Percentiles rank a stretch among this genome's conserved stretches.
Evolutionary conservation across 106 monocot genomes (phyloP).

Genomic region (Acorus gramineus): DNA sequence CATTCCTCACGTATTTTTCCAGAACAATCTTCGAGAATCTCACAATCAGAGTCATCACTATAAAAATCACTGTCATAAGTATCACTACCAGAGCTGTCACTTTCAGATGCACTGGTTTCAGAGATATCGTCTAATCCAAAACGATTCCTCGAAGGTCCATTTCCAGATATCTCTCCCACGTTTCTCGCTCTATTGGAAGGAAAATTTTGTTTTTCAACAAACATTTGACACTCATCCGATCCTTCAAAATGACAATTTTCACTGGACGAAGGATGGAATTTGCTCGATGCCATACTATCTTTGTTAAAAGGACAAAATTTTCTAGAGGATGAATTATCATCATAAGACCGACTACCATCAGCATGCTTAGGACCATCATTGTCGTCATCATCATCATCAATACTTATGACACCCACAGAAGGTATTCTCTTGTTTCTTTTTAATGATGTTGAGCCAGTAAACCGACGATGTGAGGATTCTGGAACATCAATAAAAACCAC

Average conservation of each 20-base stretch:
- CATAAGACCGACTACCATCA: neutral
- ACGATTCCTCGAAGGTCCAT: slow-evolving; percentile 30
- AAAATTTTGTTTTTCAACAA: slow-evolving; percentile 6
- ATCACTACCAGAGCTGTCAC: slow-evolving; percentile 14
- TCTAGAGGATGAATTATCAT: too few relatives aligned
- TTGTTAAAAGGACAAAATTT: too few relatives aligned
- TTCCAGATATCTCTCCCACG: neutral
- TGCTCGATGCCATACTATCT: neutral
- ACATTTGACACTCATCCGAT: slow-evolving; percentile 17
- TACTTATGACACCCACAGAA: slow-evolving; percentile 39
- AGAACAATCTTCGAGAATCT: slow-evolving; percentile 62
- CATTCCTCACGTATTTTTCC: slow-evolving; percentile 67
- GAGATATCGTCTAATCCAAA: slow-evolving; percentile 34
- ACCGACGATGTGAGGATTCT: slow-evolving; percentile 17
- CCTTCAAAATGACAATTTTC: slow-evolving; percentile 10
- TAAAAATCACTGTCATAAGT: slow-evolving; percentile 36
- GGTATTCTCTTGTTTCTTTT: slow-evolving; percentile 10
- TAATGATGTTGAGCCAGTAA: slow-evolving; percentile 5
- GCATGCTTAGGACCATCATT: slow-evolving; percentile 7
- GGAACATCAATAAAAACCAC: slow-evolving; percentile 31
- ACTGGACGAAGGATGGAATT: slow-evolving; percentile 7
- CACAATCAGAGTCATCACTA: slow-evolving; percentile 66
- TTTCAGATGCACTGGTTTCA: slow-evolving; percentile 14
- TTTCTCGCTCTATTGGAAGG: slow-evolving; percentile 2
- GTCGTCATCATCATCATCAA: slow-evolving; percentile 66